These are phyloP conservation scores for Cardamine chenopodiifolia DNA, from an alignment of 345 rosid species.

Conservation along the genomic window DNA sequence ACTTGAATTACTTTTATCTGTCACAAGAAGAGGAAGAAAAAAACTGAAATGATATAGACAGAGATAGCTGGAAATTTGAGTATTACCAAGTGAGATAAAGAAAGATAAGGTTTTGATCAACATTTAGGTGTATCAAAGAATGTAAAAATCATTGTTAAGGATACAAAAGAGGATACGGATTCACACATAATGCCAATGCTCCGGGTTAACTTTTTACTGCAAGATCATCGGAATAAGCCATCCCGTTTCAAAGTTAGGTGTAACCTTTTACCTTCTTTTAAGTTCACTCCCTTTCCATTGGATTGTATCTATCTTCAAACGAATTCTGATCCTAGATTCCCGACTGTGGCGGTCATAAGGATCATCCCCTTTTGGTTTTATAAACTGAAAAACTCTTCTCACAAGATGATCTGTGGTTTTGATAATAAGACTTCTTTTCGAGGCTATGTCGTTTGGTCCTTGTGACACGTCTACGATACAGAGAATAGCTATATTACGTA, in stretches of 20 bases:
- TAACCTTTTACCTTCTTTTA: constrained; percentile 35
- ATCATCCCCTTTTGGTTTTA: constrained; percentile 35
- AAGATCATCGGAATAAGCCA: constrained; percentile 46
- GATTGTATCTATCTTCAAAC: constrained; percentile 86
- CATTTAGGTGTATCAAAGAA: constrained; percentile 7
- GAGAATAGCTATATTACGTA: no score
- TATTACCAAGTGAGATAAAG: constrained; percentile 10
- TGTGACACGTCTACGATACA: no score
- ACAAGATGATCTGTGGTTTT: constrained; percentile 40
- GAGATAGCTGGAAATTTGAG: background rate
- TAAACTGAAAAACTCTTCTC: constrained; percentile 39
- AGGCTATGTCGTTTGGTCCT: constrained; percentile 39
- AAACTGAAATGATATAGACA: background rate
- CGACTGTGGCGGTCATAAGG: constrained; percentile 37
- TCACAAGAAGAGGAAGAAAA: constrained; percentile 9
- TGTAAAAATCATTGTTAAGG: constrained; percentile 48
- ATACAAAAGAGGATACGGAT: constrained; percentile 93
- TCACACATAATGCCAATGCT: constrained; percentile 63
- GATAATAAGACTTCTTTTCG: constrained; percentile 46
- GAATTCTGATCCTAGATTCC: constrained; percentile 36
- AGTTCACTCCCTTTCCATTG: constrained; percentile 52
- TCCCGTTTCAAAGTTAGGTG: constrained; percentile 5
- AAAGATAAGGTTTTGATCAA: background rate
- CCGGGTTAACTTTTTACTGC: constrained; percentile 64
- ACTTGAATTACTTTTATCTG: constrained; percentile 15